Evolutionary conservation across 2,329 filamentous ascomycete genomes (phyloP), one percentile per base, ranked within the genome.

Genomic region (Aspergillus fumigatus): DNA sequence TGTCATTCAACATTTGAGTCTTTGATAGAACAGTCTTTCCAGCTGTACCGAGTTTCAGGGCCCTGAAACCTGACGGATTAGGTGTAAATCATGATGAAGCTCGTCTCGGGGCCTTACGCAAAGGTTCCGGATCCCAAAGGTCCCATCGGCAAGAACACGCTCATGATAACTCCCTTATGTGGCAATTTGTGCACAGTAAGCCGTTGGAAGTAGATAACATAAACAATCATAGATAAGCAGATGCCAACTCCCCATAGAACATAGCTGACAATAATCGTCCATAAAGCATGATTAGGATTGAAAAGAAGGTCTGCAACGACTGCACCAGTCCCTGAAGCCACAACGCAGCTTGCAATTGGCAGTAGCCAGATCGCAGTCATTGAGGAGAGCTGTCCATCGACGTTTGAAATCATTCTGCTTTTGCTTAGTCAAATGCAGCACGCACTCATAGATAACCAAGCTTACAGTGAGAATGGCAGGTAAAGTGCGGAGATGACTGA

Each of bases 131-230:
- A 84, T 0, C 86, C 85, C 2, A 88, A 72, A 0, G 86, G 85
- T 0, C 86, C 86, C 1, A 88, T 75, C 1, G 86, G 86, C 0
- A 89, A 73, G 63, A 88, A 88, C 2, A 84, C 81, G 4, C 81
- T 86, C n/a, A 88, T 84, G 47, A 88, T 84, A 54, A 85, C 82
- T 63, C 87, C 85, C 56, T 81, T 80, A 1, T 85, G 82, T 0
- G 86, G 87, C 14, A 89, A 76, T 38, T 84, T 83, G 71, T 89
- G 82, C 3, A 88, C 67, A 6, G 82, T 83, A 17, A 90, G 77
- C 8, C 86, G 83, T 56, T 86, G 82, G 62, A 88, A 87, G 73
- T 89, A 89, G 50, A 89, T 80, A 4, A 82, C 82, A n/a, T 88
- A 76, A 17, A 88, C 79, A 52, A 81, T 80, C 69, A 86, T 79